Conservation (phyloP, 2,329 filamentous ascomycete genomes). For the Nemania sp. region DNA sequence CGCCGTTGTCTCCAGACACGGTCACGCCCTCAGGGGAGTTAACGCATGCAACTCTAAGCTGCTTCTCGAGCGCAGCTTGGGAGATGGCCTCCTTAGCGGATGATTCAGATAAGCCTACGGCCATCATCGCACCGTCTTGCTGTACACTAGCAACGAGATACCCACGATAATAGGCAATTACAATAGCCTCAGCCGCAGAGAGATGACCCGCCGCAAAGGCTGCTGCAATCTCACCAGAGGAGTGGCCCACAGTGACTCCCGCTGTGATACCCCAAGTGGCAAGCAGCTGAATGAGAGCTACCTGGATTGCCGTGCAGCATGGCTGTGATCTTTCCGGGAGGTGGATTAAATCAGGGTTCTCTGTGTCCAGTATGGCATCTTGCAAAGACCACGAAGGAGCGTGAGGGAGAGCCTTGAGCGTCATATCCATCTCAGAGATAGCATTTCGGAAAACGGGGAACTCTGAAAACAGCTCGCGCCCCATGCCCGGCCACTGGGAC, state of each 20-base stretch:
- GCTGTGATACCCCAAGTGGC: constrained; percentile 33
- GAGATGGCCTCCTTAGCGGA: neutral
- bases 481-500: constrained; percentile 51
- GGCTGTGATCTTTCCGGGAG: constrained; percentile 34
- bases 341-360: constrained; percentile 11
- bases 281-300: constrained; percentile 39
- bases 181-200: constrained; percentile 31
- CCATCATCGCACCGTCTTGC: constrained; percentile 42
- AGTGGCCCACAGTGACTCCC: constrained; percentile 43
- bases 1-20: neutral
- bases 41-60: neutral
- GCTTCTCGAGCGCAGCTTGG: neutral
- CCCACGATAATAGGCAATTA: constrained; percentile 42
- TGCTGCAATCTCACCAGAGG: constrained; percentile 56
- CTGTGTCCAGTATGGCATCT: constrained; percentile 22
- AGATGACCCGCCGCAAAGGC: constrained; percentile 55
- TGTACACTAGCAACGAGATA: constrained; percentile 2
- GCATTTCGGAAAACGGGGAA: constrained; percentile 35
- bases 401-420: constrained; percentile 4
- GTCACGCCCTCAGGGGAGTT: neutral
- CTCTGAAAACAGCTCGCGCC: constrained; percentile 44
- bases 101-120: constrained; percentile 30
- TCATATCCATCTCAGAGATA: constrained; percentile 34
- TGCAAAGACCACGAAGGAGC: constrained; percentile 34
- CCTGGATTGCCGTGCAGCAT: constrained; percentile 44